A percentile compares a stretch with the other conserved stretches of the same genome.
Conservation (phyloP, 2,329 filamentous ascomycete genomes). For the Uncinocarpus reesii region DNA sequence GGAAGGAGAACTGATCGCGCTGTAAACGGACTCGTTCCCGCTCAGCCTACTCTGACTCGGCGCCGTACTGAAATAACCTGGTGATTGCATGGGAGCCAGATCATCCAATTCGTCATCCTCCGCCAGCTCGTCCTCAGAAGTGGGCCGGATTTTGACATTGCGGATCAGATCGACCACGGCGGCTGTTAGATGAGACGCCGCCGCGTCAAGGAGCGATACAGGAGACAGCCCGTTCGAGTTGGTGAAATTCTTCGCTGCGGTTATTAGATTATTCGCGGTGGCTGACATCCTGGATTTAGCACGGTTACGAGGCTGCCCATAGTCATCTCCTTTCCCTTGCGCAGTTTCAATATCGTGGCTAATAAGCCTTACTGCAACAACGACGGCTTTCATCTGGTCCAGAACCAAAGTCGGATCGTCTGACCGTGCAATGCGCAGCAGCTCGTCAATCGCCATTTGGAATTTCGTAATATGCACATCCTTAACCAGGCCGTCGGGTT, state of each 20-base stretch:
- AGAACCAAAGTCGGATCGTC: slow-evolving; percentile 66
- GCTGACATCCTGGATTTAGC: slow-evolving; percentile 76
- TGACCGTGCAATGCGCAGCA: slow-evolving; percentile 64
- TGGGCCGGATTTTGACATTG: slow-evolving; percentile 70
- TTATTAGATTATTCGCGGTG: slow-evolving; percentile 92
- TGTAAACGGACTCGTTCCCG: slow-evolving; percentile 63
- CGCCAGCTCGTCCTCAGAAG: slow-evolving; percentile 64
- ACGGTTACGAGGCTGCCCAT: slow-evolving; percentile 53
- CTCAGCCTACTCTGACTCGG: slow-evolving; percentile 43
- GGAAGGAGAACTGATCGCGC: slow-evolving; percentile 57
- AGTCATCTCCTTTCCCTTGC: slow-evolving; percentile 45
- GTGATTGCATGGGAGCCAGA: slow-evolving; percentile 53
- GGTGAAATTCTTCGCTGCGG: slow-evolving; percentile 84
- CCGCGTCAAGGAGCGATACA: slow-evolving; percentile 86
- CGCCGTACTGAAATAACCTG: slow-evolving; percentile 56
- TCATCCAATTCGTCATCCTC: slow-evolving; percentile 60
- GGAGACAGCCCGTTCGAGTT: slow-evolving; percentile 74
- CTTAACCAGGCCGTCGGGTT: slow-evolving; percentile 67
- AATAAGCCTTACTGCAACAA: slow-evolving; percentile 72
- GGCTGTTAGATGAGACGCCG: slow-evolving; percentile 77
- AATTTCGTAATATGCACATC: slow-evolving; percentile 92
- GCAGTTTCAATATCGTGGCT: slow-evolving; percentile 63
- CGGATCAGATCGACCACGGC: slow-evolving; percentile 79
- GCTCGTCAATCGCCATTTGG: slow-evolving; percentile 85
- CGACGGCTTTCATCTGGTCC: slow-evolving; percentile 76